Conservation (phyloP, 2,329 filamentous ascomycete genomes). For the Xylariaceae sp. region DNA sequence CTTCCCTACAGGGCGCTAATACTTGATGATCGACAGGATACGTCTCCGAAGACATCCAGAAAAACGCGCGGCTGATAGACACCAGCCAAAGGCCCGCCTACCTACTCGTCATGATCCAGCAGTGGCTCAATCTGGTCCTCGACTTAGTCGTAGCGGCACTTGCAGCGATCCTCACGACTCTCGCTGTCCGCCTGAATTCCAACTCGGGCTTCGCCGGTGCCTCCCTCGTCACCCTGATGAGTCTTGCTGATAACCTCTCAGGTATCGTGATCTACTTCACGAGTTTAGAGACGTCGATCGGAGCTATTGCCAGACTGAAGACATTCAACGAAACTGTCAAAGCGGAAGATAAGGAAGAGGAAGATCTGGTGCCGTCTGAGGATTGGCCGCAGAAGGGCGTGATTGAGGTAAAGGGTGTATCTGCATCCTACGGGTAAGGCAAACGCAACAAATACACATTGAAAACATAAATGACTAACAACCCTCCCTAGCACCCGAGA, state of each 20-base stretch:
- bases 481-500: background rate
- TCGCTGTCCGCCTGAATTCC: conserved; percentile 21
- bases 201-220: conserved; percentile 26
- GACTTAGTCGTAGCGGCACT: conserved; percentile 21
- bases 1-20: no score
- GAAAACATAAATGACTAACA: conserved; percentile 1
- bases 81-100: conserved; percentile 47
- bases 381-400: conserved; percentile 28
- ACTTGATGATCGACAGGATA: conserved; percentile 26
- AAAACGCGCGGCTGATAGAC: conserved; percentile 40
- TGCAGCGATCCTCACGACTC: conserved; percentile 19
- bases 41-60: conserved; percentile 35
- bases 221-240: conserved; percentile 30
- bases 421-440: conserved; percentile 22
- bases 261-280: conserved; percentile 27
- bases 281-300: conserved; percentile 30
- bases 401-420: conserved; percentile 23
- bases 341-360: conserved; percentile 20
- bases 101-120: conserved; percentile 44
- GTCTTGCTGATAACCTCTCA: conserved; percentile 25
- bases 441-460: background rate
- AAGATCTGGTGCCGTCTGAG: conserved; percentile 22
- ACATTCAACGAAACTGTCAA: conserved; percentile 22
- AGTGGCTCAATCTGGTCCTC: conserved; percentile 23
- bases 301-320: conserved; percentile 28